A percentile compares a stretch with the other conserved stretches of the same genome.
phyloP scores from a whole-genome alignment of 768 basidiomycete genomes.

The Trametes cingulata region DNA sequence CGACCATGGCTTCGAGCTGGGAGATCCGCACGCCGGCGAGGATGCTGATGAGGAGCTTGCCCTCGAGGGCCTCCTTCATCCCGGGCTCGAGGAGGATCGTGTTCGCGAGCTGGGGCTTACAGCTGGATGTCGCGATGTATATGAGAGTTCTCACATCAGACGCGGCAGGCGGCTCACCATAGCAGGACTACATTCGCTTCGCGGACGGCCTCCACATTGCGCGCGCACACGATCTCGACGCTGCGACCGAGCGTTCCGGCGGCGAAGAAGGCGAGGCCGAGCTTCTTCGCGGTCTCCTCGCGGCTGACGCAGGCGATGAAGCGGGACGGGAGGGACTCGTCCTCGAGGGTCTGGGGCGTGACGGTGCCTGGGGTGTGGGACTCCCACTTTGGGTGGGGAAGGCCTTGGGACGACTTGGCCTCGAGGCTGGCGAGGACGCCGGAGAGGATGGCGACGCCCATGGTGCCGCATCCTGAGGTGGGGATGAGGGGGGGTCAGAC shows the following conservation, averaged over 20 bases:
- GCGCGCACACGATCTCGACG: constrained; percentile 70
- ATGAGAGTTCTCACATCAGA: not conserved
- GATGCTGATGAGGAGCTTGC: constrained; percentile 94
- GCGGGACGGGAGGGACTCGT: constrained; percentile 70
- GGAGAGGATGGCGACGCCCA: constrained; percentile 95
- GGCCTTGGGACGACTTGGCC: constrained; percentile 33
- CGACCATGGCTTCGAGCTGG: constrained; percentile 77
- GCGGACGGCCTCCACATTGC: constrained; percentile 72
- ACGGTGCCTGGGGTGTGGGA: constrained; percentile 71
- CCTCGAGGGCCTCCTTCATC: constrained; percentile 79
- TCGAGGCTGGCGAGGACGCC: constrained; percentile 88
- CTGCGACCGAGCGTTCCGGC: constrained; percentile 59
- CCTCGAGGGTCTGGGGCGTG: constrained; percentile 58
- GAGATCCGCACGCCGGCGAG: constrained; percentile 93
- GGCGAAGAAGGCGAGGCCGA: constrained; percentile 58
- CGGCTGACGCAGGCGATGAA: constrained; percentile 90
- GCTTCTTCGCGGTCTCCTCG: constrained; percentile 68
- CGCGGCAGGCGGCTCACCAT: constrained; percentile 55
- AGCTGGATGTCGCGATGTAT: constrained; percentile 48
- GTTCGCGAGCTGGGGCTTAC: constrained; percentile 89
- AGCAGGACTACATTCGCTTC: constrained; percentile 85
- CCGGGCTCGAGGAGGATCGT: constrained; percentile 72
- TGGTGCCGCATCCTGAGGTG: constrained; percentile 90
- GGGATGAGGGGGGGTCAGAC: constrained; percentile 23
- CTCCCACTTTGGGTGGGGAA: constrained; percentile 55